phyloP scores from a whole-genome alignment of 2,329 filamentous ascomycete genomes.

The Aspergillus texensis region DNA sequence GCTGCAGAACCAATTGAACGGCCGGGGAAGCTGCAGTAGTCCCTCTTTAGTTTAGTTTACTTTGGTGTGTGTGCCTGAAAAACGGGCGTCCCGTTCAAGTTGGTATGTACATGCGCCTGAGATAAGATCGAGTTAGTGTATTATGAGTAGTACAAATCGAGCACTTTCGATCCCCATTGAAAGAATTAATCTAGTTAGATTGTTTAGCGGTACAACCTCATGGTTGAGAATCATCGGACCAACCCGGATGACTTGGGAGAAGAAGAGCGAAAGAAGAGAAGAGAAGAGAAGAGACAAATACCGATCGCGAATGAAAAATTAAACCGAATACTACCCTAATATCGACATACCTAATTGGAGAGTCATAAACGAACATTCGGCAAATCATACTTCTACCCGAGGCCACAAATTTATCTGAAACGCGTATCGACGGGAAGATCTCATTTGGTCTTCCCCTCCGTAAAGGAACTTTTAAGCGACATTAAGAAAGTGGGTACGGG shows the following conservation, averaged over 20 bases:
- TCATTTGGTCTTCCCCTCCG: background rate
- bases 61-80: background rate
- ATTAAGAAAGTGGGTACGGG: background rate
- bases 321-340: background rate
- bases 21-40: background rate
- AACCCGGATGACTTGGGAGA: background rate
- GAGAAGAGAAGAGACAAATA: background rate
- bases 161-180: background rate
- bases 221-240: background rate
- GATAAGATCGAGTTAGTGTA: background rate
- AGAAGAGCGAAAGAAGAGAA: background rate
- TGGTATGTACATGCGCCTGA: background rate
- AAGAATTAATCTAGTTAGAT: background rate
- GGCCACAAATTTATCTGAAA: slow-evolving; percentile 11
- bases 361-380: background rate
- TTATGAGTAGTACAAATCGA: background rate
- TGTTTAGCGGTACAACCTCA: background rate
- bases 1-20: background rate
- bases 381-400: slow-evolving; percentile 6
- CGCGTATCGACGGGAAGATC: slow-evolving; percentile 5
- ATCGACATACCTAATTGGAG: background rate
- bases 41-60: background rate
- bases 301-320: background rate
- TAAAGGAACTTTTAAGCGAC: background rate
- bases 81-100: background rate